Conservation (phyloP, 345 rosid species). For the Rhodomyrtus tomentosa region DNA sequence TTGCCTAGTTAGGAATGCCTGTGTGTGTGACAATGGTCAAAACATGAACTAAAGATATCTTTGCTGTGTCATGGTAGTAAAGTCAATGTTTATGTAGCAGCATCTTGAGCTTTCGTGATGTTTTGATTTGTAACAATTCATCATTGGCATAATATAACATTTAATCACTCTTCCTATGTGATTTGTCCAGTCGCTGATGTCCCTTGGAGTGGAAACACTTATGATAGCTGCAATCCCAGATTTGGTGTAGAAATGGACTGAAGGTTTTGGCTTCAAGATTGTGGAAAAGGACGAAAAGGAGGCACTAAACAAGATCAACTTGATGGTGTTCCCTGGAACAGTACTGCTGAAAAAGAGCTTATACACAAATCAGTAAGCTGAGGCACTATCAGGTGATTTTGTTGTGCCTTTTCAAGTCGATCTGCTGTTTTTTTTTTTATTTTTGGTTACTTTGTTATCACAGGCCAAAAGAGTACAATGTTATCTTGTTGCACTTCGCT, state of each 20-base stretch:
- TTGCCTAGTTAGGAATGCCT: not conserved
- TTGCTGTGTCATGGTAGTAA: not conserved
- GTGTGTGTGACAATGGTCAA: not conserved
- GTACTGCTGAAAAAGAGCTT: slow-evolving; percentile 54
- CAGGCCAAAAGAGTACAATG: not conserved
- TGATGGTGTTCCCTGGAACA: slow-evolving; percentile 88
- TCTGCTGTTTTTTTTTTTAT: not conserved
- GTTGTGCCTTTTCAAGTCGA: not conserved
- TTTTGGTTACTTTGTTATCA: not conserved
- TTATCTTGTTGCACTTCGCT: not conserved
- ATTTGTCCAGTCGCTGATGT: slow-evolving; percentile 46
- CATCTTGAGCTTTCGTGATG: not conserved
- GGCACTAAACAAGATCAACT: slow-evolving; percentile 46
- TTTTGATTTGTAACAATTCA: not conserved
- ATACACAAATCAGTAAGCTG: slow-evolving; percentile 11
- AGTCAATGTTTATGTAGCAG: not conserved
- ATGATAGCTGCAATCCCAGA: slow-evolving; percentile 84
- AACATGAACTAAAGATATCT: not conserved
- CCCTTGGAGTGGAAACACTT: slow-evolving; percentile 74
- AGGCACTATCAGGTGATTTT: slow-evolving; percentile 22
- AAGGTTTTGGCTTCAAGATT: slow-evolving; percentile 66
- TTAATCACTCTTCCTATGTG: not conserved
- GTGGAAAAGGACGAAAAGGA: slow-evolving; percentile 49
- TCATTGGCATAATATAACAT: not conserved
- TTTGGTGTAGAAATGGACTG: slow-evolving; percentile 75